Conservation (phyloP, 2,329 filamentous ascomycete species). For the Beauveria sp. region DNA sequence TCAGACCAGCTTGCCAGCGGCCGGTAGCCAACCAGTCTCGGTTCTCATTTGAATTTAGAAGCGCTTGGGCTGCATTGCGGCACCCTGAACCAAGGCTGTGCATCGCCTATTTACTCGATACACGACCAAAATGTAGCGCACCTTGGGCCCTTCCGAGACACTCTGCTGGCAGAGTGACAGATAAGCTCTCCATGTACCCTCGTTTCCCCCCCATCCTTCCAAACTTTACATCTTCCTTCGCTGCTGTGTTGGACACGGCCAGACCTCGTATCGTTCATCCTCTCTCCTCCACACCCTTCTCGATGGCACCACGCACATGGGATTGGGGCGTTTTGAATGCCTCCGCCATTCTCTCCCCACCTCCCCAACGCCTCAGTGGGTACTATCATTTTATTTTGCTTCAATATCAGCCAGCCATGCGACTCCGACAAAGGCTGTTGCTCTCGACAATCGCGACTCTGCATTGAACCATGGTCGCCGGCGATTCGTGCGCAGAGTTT, state of each 20-base stretch:
- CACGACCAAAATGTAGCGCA: not conserved
- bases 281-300: not conserved
- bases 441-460: not conserved
- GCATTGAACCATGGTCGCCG: not conserved
- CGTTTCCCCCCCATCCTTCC: not conserved
- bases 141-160: not conserved
- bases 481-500: not conserved
- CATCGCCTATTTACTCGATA: too few relatives aligned
- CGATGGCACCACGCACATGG: not conserved
- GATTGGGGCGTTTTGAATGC: not conserved
- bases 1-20: not conserved
- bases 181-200: not conserved
- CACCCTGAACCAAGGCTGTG: not conserved
- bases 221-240: not conserved
- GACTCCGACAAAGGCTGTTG: constrained; percentile 2
- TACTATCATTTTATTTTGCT: constrained; percentile 5
- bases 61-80: not conserved
- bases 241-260: not conserved
- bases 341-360: not conserved
- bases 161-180: not conserved
- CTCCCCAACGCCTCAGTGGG: constrained; percentile 1
- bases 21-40: not conserved
- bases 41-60: not conserved
- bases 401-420: constrained; percentile 3
- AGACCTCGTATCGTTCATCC: constrained; percentile 2